These are phyloP conservation scores for Dactylonectria estremocensis DNA, from an alignment of 2,329 filamentous ascomycete genomes.

Conservation along the genomic window DNA sequence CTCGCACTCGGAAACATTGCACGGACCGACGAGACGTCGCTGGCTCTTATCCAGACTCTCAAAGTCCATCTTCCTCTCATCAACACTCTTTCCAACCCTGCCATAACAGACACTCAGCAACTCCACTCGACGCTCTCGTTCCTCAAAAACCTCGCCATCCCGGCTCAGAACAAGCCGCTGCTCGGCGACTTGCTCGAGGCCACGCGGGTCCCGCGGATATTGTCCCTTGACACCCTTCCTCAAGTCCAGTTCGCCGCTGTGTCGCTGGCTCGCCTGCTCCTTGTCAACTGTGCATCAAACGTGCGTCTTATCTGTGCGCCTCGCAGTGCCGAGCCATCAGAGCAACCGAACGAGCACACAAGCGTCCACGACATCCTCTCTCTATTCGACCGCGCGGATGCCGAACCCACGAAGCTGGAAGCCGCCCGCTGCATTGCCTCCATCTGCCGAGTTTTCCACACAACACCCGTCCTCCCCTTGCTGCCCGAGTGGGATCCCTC, in stretches of 20 bases:
- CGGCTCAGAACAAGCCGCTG: slow-evolving; percentile 66
- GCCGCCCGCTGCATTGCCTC: slow-evolving; percentile 68
- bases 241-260: slow-evolving; percentile 74
- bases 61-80: slow-evolving; percentile 62
- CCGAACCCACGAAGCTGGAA: slow-evolving; percentile 71
- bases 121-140: slow-evolving; percentile 72
- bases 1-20: slow-evolving; percentile 74
- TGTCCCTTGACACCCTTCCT: slow-evolving; percentile 64
- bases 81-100: slow-evolving; percentile 59
- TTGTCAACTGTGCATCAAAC: slow-evolving; percentile 68
- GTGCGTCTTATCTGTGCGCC: slow-evolving; percentile 64
- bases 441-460: slow-evolving; percentile 70
- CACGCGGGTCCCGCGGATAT: slow-evolving; percentile 66
- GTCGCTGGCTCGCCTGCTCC: slow-evolving; percentile 70
- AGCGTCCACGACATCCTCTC: slow-evolving; percentile 56
- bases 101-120: slow-evolving; percentile 64
- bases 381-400: slow-evolving; percentile 57
- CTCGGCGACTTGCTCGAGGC: slow-evolving; percentile 65
- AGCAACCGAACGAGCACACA: slow-evolving; percentile 46
- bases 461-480: slow-evolving; percentile 50
- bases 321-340: slow-evolving; percentile 52
- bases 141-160: slow-evolving; percentile 76
- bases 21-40: slow-evolving; percentile 69
- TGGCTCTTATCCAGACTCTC: slow-evolving; percentile 62
- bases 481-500: slow-evolving; percentile 55